phyloP scores from a whole-genome alignment of 192 early-diverging fungal genomes.

The Mortierella claussenii region DNA sequence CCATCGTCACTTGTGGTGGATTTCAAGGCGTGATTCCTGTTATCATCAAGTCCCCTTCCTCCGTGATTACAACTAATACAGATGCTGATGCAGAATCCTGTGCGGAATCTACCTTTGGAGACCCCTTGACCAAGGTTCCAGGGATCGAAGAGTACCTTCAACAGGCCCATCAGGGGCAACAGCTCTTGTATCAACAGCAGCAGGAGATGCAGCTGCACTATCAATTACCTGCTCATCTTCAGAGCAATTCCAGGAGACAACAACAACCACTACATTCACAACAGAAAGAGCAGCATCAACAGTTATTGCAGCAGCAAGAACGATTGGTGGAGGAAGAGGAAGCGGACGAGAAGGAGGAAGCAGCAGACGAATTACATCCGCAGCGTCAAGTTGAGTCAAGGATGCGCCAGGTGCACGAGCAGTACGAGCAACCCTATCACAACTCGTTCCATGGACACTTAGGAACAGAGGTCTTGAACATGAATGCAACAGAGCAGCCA shows the following conservation, averaged over 20 bases:
- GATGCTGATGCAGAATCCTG: slow-evolving; percentile 28
- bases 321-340: too few relatives aligned
- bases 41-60: slow-evolving; percentile 43
- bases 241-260: slow-evolving; percentile 5
- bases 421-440: slow-evolving; percentile 5
- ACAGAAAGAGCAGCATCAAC: too few relatives aligned
- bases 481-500: too few relatives aligned
- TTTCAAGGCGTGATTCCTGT: slow-evolving; percentile 40
- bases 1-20: neutral
- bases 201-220: slow-evolving; percentile 25
- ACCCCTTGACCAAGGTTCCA: slow-evolving; percentile 8
- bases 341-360: too few relatives aligned
- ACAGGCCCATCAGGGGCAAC: slow-evolving; percentile 33
- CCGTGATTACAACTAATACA: slow-evolving; percentile 37
- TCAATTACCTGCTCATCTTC: slow-evolving; percentile 24
- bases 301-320: too few relatives aligned
- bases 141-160: slow-evolving; percentile 46
- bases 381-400: too few relatives aligned
- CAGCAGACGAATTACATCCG: too few relatives aligned
- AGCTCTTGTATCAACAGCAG: slow-evolving; percentile 25
- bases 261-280: neutral
- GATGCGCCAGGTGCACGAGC: too few relatives aligned
- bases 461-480: neutral
- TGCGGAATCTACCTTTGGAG: slow-evolving; percentile 31
- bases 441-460: slow-evolving; percentile 44